Conservation (phyloP, 1,284 basidiomycete genomes). For the Ustilago curta region DNA sequence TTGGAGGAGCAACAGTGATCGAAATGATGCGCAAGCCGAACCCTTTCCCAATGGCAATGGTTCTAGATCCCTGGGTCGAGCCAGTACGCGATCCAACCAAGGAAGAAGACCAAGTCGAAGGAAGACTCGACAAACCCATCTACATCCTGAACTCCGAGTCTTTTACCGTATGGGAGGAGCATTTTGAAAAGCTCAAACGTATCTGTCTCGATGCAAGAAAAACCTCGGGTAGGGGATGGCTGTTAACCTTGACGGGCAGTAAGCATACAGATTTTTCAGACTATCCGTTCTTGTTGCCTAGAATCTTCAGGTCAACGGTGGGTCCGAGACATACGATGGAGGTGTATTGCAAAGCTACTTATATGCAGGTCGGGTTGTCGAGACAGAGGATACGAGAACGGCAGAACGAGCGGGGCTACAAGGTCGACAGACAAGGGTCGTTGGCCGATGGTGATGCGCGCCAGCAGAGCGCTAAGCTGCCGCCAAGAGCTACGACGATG, state of each 20-base stretch:
- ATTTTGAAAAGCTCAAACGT: conserved; percentile 51
- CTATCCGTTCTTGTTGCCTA: conserved; percentile 58
- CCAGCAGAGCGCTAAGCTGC: background rate
- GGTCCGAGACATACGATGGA: conserved; percentile 45
- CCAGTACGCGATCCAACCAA: conserved; percentile 52
- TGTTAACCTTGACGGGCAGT: conserved; percentile 57
- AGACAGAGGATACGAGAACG: conserved; percentile 31
- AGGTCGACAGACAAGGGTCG: conserved; percentile 19
- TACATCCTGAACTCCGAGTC: conserved; percentile 60
- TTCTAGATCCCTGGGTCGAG: conserved; percentile 61
- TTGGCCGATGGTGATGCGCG: background rate
- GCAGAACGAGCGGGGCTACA: conserved; percentile 18
- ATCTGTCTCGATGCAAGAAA: conserved; percentile 46
- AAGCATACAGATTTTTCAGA: conserved; percentile 63
- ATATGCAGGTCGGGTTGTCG: conserved; percentile 50
- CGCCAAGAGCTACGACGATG: background rate
- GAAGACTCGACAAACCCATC: conserved; percentile 41
- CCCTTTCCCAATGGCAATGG: conserved; percentile 47
- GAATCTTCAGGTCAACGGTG: conserved; percentile 59
- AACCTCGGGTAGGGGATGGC: conserved; percentile 51
- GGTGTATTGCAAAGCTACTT: conserved; percentile 45
- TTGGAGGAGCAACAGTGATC: conserved; percentile 65
- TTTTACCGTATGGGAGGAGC: conserved; percentile 55
- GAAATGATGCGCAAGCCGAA: conserved; percentile 49
- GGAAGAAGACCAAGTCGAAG: conserved; percentile 37